Evolutionary conservation across 176 grass and related monocot genomes (phyloP), one percentile per base, ranked within the genome.

Genomic region (Dactylis glomerata): DNA sequence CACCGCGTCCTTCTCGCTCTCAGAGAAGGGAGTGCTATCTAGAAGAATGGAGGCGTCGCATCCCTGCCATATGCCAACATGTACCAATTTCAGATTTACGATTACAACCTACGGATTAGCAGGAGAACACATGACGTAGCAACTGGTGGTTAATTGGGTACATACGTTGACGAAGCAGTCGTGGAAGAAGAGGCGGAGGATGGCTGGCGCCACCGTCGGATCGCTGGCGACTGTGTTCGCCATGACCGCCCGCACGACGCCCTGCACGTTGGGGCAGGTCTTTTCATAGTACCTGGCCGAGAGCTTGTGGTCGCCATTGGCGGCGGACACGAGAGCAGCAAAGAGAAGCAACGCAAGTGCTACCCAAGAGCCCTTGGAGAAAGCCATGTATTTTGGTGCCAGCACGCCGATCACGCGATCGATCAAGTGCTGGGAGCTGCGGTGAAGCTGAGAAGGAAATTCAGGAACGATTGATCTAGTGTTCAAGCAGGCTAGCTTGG

Each of bases 151-250:
- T 41, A 55, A 55, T 55, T 9, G n/a, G 23, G 91, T 14, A 81
- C 57, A 28, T 85, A 98, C 96, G 28, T 98, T 91, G 64, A 92
- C 96, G 75, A 98, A 95, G 87, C 96, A 98, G 78, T 95, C 96
- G 76, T 98, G 96, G 86, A 98, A 98, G 91, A 93, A 92, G 80
- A 98, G 95, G 56, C 95, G 95, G 66, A 98, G 86, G 75, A 98
- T 80, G 82, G 93, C 92, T 9, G 93, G 88, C 0, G 83, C 86
- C 77, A 91, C 73, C 10, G 87, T 5, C n/a, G 32, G 87, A 19
- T 92, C 85, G 27, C 50, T 33, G 2, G 32, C 31, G 47, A 92
- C 74, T 31, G 45, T 82, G 22, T 42, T 68, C 47, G 78, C 80
- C 67, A 92, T 78, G 1, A 89, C 86, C 17, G 67, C 56, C 36